A percentile compares a stretch with the other conserved stretches of the same genome.
These are phyloP conservation scores for Kluyveromyces aestuarii DNA, from an alignment of 805 yeast genomes.

Conservation along the genomic window DNA sequence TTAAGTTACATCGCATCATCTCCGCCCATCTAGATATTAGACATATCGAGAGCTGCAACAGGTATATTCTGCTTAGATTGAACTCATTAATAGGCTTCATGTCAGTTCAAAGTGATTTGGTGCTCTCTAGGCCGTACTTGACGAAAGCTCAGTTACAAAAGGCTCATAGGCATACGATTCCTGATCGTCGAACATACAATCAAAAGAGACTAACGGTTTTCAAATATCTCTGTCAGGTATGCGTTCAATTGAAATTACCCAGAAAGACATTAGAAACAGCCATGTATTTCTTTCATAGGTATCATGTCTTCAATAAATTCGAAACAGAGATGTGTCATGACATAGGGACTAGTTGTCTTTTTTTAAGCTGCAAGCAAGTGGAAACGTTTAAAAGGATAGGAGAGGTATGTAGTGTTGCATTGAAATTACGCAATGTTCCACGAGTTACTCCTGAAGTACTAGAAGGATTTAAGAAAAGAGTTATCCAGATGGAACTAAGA, in stretches of 20 bases:
- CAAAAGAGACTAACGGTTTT: conserved; percentile 47
- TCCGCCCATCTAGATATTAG: no score
- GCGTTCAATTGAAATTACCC: conserved; percentile 54
- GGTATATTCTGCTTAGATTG: not conserved
- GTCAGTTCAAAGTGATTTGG: conserved; percentile 16
- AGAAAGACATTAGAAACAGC: conserved; percentile 60
- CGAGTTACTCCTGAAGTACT: conserved; percentile 26
- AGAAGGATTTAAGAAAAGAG: conserved; percentile 48
- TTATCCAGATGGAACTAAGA: conserved; percentile 58
- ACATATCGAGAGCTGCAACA: no score
- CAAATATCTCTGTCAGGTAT: conserved; percentile 44
- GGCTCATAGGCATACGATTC: conserved; percentile 44
- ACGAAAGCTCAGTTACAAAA: conserved; percentile 44
- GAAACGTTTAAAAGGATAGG: conserved; percentile 73
- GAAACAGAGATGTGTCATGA: conserved; percentile 46
- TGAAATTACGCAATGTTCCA: conserved; percentile 24
- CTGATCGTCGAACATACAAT: conserved; percentile 40
- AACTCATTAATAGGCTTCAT: not conserved
- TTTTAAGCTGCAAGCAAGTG: conserved; percentile 68
- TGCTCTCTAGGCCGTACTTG: conserved; percentile 51
- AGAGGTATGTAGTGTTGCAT: conserved; percentile 41
- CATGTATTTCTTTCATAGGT: conserved; percentile 65
- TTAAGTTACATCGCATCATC: no score
- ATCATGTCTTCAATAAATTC: conserved; percentile 54
- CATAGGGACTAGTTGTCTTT: conserved; percentile 59